These are phyloP conservation scores for Striga hermonthica DNA, from an alignment of 305 asterid genomes.

Conservation along the genomic window DNA sequence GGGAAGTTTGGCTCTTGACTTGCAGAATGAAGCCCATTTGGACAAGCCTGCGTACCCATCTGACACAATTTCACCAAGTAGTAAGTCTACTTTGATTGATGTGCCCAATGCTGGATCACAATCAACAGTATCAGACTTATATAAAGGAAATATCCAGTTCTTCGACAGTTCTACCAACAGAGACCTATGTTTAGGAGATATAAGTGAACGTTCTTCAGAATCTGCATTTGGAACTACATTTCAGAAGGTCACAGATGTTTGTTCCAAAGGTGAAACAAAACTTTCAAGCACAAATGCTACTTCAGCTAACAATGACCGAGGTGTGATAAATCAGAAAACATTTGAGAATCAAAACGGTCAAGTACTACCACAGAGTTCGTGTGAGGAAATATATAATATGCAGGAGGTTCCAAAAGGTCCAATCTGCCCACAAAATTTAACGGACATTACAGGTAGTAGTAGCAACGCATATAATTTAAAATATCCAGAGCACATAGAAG, in stretches of 20 bases:
- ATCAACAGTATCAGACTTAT: constrained; percentile 31
- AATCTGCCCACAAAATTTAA: constrained; percentile 35
- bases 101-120: constrained; percentile 38
- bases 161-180: constrained; percentile 31
- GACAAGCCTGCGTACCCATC: constrained; percentile 30
- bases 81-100: constrained; percentile 33
- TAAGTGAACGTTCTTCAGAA: constrained; percentile 64
- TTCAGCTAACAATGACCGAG: constrained; percentile 40
- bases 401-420: constrained; percentile 40
- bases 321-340: constrained; percentile 32
- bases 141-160: constrained; percentile 34
- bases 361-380: constrained; percentile 30
- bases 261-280: constrained; percentile 35
- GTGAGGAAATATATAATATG: constrained; percentile 38
- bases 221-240: constrained; percentile 52
- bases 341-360: constrained; percentile 34
- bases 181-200: constrained; percentile 45
- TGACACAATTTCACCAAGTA: constrained; percentile 29
- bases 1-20: constrained; percentile 35
- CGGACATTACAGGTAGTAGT: constrained; percentile 51
- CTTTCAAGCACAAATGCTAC: constrained; percentile 37
- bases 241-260: constrained; percentile 35
- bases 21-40: constrained; percentile 39
- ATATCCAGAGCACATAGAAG: constrained; percentile 44
- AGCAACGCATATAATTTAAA: constrained; percentile 42